These are phyloP conservation scores for Fusarium udum DNA, from an alignment of 2,329 filamentous ascomycete species.

Conservation along the genomic window DNA sequence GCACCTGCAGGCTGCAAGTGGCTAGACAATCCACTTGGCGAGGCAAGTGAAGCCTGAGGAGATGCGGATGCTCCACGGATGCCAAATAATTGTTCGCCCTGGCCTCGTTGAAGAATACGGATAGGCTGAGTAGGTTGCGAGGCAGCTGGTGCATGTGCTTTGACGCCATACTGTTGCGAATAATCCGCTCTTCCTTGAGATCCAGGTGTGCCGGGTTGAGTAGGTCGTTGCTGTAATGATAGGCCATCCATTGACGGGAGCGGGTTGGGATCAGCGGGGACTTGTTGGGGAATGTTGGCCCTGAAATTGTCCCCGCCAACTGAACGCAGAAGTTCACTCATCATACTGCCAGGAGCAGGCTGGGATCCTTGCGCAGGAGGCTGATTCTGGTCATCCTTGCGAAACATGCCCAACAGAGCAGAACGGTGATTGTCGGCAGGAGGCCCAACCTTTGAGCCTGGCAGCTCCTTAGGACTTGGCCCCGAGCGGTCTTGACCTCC, in stretches of 20 bases:
- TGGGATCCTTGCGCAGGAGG: constrained; percentile 15
- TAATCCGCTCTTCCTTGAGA: constrained; percentile 30
- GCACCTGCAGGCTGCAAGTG: constrained; percentile 29
- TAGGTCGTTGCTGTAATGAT: constrained; percentile 28
- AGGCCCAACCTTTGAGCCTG: constrained; percentile 39
- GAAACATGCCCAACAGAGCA: constrained; percentile 64
- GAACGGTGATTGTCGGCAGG: constrained; percentile 54
- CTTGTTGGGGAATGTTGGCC: constrained; percentile 23
- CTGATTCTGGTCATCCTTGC: constrained; percentile 47
- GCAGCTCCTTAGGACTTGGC: constrained; percentile 44
- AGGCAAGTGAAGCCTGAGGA: constrained; percentile 39
- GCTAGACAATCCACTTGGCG: constrained; percentile 29
- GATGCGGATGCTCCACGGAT: constrained; percentile 21
- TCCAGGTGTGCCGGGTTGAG: constrained; percentile 21
- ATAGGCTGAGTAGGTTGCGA: constrained; percentile 39
- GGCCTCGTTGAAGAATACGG: constrained; percentile 51
- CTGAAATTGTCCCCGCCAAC: constrained; percentile 13
- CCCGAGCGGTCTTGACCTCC: constrained; percentile 24
- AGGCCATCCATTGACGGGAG: constrained; percentile 34
- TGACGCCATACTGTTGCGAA: constrained; percentile 24
- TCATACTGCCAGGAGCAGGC: constrained; percentile 27
- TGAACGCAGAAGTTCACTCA: constrained; percentile 36
- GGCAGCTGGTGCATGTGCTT: constrained; percentile 3
- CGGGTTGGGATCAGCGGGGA: constrained; percentile 24
- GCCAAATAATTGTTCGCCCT: constrained; percentile 40